Base-by-base conservation (phyloP, 2,329 filamentous ascomycete genomes). In the Periconia sp. region DNA sequence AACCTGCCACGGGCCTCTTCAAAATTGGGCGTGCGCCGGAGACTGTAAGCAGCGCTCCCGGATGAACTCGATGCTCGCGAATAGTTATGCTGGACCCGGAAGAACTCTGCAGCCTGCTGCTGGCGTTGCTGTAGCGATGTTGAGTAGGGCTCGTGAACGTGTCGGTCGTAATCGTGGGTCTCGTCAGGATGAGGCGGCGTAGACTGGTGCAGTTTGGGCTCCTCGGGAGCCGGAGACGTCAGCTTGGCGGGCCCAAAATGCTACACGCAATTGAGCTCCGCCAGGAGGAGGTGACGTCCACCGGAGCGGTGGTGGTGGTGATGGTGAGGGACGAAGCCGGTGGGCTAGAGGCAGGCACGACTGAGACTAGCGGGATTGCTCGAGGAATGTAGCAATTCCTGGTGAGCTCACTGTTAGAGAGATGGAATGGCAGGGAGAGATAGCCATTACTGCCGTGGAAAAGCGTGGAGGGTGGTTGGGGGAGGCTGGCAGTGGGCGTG, bases 1-100 rank as follows among this genome's bases (percentile, higher is more conserved):
- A 62, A 64, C 40, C 72, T 70, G 15, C 57, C 63, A 52, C 69
- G 73, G 49, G 67, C 55, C 28, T 73, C 69, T 52, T 80, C 75
- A 52, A 79, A 64, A 50, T 74, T 72, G 17, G 79, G 75, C 11
- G 78, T 79, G 57, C 82, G 76, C 54, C 81, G 76, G 46, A 84
- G 70, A 36, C 73, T 76, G 59, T 73, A 75, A 17, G 70, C 56
- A 13, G 58, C 66, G 58, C 78, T 80, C 43, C 73, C 78, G 9
- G 34, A 36, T 10, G 77, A 78, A 53, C 76, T 81, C 18, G 78
- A 77, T 13, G 77, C 75, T 55, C 74, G 76, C 54, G 74, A 76
- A 52, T 58, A 61, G 45, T 66, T 60, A 55, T 66, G 59, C 40
- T 65, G 56, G 26, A 59, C 54, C 44, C 61, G 61, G 44, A 66